Conservation (phyloP, 768 basidiomycete genomes). For the Paxillus ammoniavirescens region DNA sequence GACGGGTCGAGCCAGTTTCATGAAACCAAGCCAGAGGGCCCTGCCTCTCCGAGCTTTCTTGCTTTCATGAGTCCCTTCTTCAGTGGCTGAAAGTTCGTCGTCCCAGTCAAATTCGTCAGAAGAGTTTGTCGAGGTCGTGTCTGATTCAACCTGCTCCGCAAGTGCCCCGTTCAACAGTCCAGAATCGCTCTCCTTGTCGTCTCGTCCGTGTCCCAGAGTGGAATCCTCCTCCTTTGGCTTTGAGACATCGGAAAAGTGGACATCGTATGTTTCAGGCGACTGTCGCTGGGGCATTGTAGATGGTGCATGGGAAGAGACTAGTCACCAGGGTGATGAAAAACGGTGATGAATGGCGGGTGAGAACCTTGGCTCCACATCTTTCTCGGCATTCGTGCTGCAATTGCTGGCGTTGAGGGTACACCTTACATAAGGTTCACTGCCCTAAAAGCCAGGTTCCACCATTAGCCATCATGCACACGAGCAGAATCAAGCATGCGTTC, state of each 20-base stretch:
- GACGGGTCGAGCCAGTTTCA: conserved; percentile 60
- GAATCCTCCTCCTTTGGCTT: conserved; percentile 8
- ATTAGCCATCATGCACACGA: too few relatives aligned
- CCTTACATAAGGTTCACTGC: neutral
- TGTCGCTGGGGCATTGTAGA: conserved; percentile 16
- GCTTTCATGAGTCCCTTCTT: conserved; percentile 21
- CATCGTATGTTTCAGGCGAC: conserved; percentile 4
- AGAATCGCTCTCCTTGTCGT: conserved; percentile 12
- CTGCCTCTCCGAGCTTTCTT: conserved; percentile 60
- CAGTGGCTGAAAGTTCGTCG: conserved; percentile 42
- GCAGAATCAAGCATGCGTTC: too few relatives aligned
- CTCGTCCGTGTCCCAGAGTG: neutral
- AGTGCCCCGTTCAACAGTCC: conserved; percentile 6
- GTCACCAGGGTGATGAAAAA: neutral
- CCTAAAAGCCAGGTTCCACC: too few relatives aligned
- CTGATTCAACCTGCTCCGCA: conserved; percentile 20
- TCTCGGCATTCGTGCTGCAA: neutral
- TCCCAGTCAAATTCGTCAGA: conserved; percentile 79
- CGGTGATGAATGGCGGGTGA: neutral
- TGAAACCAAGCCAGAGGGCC: conserved; percentile 60
- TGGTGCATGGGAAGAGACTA: conserved; percentile 7
- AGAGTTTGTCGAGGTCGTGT: conserved; percentile 51
- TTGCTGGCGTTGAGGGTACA: neutral
- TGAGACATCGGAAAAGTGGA: conserved; percentile 1
- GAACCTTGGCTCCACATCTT: conserved; percentile 4